Percentiles rank a stretch among this genome's conserved stretches.
phyloP scores from a whole-genome alignment of 2,329 filamentous ascomycete genomes.

The Cladosporium cucumerinum region DNA sequence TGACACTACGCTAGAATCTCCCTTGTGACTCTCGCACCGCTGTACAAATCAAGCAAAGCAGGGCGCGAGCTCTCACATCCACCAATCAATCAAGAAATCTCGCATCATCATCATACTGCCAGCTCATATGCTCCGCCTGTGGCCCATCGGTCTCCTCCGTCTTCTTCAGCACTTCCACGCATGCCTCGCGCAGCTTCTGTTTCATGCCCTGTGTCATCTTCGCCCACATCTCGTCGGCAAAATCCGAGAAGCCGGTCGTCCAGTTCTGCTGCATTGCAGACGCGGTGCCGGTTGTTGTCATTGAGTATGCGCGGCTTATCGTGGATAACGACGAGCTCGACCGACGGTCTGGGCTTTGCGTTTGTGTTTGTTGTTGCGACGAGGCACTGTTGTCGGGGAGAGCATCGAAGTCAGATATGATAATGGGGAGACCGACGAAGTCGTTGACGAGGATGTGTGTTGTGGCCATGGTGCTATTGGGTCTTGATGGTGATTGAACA shows the following conservation, averaged over 20 bases:
- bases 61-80: not conserved
- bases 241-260: conserved; percentile 21
- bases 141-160: conserved; percentile 27
- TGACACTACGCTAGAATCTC: not conserved
- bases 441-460: conserved; percentile 19
- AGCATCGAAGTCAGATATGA: conserved; percentile 26
- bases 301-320: not conserved
- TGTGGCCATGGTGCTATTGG: not conserved
- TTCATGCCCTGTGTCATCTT: conserved; percentile 25
- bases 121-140: conserved; percentile 17
- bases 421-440: conserved; percentile 27
- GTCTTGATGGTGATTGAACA: not conserved
- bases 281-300: too few species aligned
- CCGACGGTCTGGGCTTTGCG: not conserved
- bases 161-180: conserved; percentile 28
- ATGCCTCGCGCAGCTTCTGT: conserved; percentile 28
- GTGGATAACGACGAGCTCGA: not conserved
- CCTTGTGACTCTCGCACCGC: not conserved
- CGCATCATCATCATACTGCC: conserved; percentile 30
- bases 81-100: conserved; percentile 32
- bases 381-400: conserved; percentile 8
- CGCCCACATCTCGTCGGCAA: conserved; percentile 22
- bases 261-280: conserved; percentile 12
- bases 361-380: not conserved
- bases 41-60: not conserved